A percentile compares a stretch with the other conserved stretches of the same genome.
Conservation (phyloP, 345 rosid genomes). For the Eucalyptus urophylla region DNA sequence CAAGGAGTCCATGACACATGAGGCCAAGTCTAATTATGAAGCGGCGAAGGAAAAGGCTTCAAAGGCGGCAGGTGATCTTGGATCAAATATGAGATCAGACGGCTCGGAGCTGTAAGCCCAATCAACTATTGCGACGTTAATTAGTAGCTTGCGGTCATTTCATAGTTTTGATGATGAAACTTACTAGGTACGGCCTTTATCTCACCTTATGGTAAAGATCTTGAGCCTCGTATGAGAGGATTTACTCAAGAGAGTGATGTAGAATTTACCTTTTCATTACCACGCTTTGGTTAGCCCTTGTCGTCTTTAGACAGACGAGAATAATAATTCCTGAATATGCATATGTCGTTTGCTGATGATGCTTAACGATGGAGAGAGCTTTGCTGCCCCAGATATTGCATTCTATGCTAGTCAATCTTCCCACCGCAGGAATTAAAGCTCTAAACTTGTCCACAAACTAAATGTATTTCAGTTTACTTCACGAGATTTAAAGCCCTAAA, state of each 20-base stretch:
- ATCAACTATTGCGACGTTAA: background rate
- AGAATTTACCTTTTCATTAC: background rate
- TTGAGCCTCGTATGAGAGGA: background rate
- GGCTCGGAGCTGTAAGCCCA: slow-evolving; percentile 5
- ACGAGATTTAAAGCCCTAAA: background rate
- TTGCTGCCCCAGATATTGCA: background rate
- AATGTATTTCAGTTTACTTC: background rate
- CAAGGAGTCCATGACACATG: slow-evolving; percentile 7
- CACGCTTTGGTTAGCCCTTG: background rate
- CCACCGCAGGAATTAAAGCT: background rate
- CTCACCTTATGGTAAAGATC: background rate
- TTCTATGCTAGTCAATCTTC: background rate
- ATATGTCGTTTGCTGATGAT: background rate
- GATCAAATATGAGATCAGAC: slow-evolving; percentile 17
- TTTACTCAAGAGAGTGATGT: background rate
- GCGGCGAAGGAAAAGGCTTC: slow-evolving; percentile 43
- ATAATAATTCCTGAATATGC: background rate
- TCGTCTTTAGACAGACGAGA: background rate
- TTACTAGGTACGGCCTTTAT: background rate
- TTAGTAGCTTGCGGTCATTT: background rate
- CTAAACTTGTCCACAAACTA: background rate
- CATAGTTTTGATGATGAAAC: background rate
- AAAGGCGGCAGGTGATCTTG: slow-evolving; percentile 21
- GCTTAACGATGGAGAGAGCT: background rate
- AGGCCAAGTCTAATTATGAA: slow-evolving; percentile 18